Base-by-base conservation (phyloP, 1,139 yeast species). In the Suhomyces atakaporum region DNA sequence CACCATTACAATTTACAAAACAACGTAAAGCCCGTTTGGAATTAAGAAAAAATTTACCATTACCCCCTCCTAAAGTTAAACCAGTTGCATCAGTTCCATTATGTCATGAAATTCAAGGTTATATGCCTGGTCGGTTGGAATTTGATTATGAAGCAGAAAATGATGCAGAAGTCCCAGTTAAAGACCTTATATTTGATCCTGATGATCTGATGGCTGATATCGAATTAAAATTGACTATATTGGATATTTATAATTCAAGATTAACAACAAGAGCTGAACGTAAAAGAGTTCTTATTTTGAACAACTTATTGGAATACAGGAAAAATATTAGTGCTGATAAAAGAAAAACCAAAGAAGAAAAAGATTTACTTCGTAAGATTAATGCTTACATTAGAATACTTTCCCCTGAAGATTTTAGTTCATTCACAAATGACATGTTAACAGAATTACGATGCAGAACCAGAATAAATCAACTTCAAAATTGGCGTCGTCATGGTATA, bases 101-200 rank as follows among this genome's bases (percentile, higher is more conserved):
- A 36, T 90, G 97, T 65, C 97, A 94, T 56, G 97, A 94, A 54
- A 80, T 92, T 44, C 97, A 92, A 61, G 97, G 97, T 3, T 92
- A 83, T 58, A 92, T 94, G 99, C 99, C 99, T 24, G 99, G 98
- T 31, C 78, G 98, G 52, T 69, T 92, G 46, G 99, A 92, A 59
- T 92, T 92, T 61, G 99, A 92, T 55, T 87, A 84, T 42, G 99
- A 92, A 58, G 89, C 86, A 26, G 98, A 94, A 58, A 92, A 92
- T 54, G 99, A 92, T 36, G 98, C 98, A 0, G 99, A 92, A 61
- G 73, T 84, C 38, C 82, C 95, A 0, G 88, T 92, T 25, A 94
- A 92, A 58, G 98, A 94, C 58, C 87, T 92, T 92, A 77, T 84
- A 6, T 92, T 94, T 55, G 97, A 92, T 52, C 88, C 94, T 0